These are phyloP conservation scores for Pogostemon cablin DNA, from an alignment of 257 asterid species.

Conservation along the genomic window DNA sequence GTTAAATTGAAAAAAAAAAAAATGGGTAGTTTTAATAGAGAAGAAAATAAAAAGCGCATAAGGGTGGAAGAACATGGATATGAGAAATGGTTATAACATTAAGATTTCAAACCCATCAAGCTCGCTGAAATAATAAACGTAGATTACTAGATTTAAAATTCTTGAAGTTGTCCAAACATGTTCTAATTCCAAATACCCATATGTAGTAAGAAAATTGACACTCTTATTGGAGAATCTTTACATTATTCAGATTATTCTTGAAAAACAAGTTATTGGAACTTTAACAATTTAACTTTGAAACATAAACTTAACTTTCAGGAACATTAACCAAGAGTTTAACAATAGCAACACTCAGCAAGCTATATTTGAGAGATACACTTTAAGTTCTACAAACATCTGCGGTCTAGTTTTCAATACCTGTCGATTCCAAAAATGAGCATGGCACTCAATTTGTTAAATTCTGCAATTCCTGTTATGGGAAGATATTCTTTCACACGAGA, in stretches of 20 bases:
- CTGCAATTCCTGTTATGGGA: conserved; percentile 74
- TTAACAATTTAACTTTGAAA: background rate
- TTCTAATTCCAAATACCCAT: conserved; percentile 1
- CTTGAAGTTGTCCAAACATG: background rate
- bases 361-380: conserved; percentile 15
- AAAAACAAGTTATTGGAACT: background rate
- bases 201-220: background rate
- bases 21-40: background rate
- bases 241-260: background rate
- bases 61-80: background rate
- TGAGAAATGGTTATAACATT: background rate
- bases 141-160: background rate
- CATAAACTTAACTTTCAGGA: background rate
- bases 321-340: background rate
- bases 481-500: conserved; percentile 86
- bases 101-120: conserved; percentile 6
- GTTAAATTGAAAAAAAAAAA: background rate
- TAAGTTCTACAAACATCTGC: background rate
- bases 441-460: conserved; percentile 85
- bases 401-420: conserved; percentile 45
- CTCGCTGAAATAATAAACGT: background rate
- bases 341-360: background rate
- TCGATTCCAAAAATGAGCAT: conserved; percentile 80
- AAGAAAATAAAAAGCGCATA: background rate
- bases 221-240: background rate